These are phyloP conservation scores for Sarocladium strictum DNA, from an alignment of 2,329 filamentous ascomycete genomes.

Conservation along the genomic window DNA sequence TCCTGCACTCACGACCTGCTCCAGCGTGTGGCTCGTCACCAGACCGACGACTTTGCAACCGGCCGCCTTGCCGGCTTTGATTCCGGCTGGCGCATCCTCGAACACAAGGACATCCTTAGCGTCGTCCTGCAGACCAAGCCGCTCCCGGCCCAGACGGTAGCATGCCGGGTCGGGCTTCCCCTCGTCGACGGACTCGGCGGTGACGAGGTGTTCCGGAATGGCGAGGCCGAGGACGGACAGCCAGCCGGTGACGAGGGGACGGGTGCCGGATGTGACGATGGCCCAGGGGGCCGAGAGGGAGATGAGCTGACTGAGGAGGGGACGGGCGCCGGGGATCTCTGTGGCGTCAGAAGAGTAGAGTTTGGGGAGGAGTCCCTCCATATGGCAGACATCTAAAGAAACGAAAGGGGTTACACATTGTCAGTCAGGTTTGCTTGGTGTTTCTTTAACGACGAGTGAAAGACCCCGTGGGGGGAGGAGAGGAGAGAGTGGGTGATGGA, in stretches of 20 bases:
- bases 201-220: constrained; percentile 59
- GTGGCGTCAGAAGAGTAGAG: constrained; percentile 71
- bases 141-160: constrained; percentile 62
- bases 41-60: constrained; percentile 82
- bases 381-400: constrained; percentile 64
- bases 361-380: constrained; percentile 73
- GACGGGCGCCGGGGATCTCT: constrained; percentile 78
- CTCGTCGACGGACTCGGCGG: constrained; percentile 67
- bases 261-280: constrained; percentile 73
- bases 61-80: constrained; percentile 75
- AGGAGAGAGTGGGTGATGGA: background rate
- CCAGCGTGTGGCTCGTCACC: constrained; percentile 72
- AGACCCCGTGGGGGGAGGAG: constrained; percentile 3
- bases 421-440: too few species aligned
- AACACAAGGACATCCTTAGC: constrained; percentile 62
- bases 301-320: constrained; percentile 63
- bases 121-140: constrained; percentile 46
- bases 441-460: too few species aligned
- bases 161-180: constrained; percentile 75
- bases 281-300: constrained; percentile 66
- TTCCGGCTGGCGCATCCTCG: constrained; percentile 85
- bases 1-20: constrained; percentile 66
- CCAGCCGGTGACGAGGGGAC: constrained; percentile 66
- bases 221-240: constrained; percentile 60
- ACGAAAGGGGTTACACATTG: too few species aligned